Evolutionary conservation across 192 early-diverging fungal genomes (phyloP), one percentile per base, ranked within the genome.

Genomic region (Coemansia furcata): DNA sequence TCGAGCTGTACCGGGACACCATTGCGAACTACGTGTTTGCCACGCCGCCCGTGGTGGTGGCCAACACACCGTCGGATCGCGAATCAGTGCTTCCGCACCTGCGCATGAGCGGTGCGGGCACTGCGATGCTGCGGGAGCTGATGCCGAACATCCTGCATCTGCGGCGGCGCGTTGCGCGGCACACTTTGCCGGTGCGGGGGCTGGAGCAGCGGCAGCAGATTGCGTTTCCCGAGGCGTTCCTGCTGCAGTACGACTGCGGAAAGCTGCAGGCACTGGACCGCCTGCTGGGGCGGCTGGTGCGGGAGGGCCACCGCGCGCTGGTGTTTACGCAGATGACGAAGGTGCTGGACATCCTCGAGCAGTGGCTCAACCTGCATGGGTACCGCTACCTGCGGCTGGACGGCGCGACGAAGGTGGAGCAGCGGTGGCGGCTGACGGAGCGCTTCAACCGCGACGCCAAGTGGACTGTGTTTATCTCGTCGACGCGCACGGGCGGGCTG

Each of bases 281-380:
- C 21, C 77, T 99, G 37, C 66, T 99, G 63, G 87, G 89, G 3
- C 82, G 92, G 12, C 82, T 98, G 19, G 90, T 93, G 62, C 89
- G 87, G 49, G 92, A 89, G 33, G 96, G 95, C 4, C 95, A 98
- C 82, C 90, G 98, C 26, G 95, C 95, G 1, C 76, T 99, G 63
- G 89, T 99, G 60, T 98, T 98, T 72, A 97, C 95, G 11, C 98
- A 98, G 73, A 92, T 97, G 90, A 94, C 95, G 43, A 84, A 86
- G 59, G 88, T 98, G 88, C 85, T 99, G 60, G 94, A 99, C 71
- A 95, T 98, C 66, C 71, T 99, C 65, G 87, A 90, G 1, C 92
- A 97, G 37, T 98, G 97, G 84, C 69, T 99, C 66, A 80, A 79
- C 5, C 84, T 93, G 5, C 87, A 93, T 17, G 92, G 92, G 1